Base-by-base conservation (phyloP, 768 basidiomycete species). In the Rhodocollybia butyracea region DNA sequence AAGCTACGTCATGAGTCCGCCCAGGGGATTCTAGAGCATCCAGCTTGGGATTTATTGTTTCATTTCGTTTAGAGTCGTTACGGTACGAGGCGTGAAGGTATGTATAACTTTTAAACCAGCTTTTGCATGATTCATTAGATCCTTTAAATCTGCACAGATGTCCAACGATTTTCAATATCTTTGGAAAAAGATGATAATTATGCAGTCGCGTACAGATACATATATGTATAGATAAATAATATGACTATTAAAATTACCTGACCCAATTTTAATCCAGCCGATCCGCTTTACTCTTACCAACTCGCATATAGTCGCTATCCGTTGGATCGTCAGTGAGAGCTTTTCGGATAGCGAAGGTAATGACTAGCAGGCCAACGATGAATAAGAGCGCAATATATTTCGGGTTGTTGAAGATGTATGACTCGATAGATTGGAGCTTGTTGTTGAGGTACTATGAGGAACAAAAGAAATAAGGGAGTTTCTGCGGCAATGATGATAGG, bases 401-500 rank as follows among this genome's bases (percentile, higher is more conserved):
- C 0, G 75, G 73, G 57, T 77, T 64, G 2, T 63, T 62, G n/a
- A 67, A 46, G 24, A 80, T 64, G 51, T 69, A 77, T 11, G 43
- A 45, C 58, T 79, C 75, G 7, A 76, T 34, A 7, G 68, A 57
- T 15, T 63, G 58, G 65, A 80, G 64, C 57, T 74, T 74, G 43
- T 57, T 59, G 67, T 75, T 82, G 30, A 80, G 64, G 57, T 68
- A 70, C 79, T 80, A 59, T 27, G 32, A 6, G 21, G 27, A 30
- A 42, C 39, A 52, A 59, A 39, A 39, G 27, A 19, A 17, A 6
- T 8, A 12, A 10, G 27, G 29, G 21, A n/a, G 27, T 24, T 56
- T 30, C 3, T 19, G 47, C 53, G 48, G 3, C 6, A 43, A 52
- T 45, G n/a, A 38, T 40, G 50, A n/a, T 41, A 47, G 11, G 13